phyloP scores from a whole-genome alignment of 768 basidiomycete genomes.

The Leccinum variicolor region DNA sequence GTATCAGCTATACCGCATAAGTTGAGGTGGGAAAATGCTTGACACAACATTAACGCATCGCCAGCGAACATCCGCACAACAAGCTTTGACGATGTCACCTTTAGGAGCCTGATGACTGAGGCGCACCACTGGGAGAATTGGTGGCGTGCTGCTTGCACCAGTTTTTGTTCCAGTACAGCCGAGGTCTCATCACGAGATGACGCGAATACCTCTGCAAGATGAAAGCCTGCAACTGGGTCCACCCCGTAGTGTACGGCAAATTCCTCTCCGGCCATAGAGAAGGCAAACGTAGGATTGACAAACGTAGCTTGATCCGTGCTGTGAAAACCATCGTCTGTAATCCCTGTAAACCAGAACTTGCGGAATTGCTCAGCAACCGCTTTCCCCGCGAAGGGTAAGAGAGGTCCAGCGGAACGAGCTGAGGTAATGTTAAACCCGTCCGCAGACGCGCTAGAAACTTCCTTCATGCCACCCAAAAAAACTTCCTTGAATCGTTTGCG shows the following conservation, averaged over 20 bases:
- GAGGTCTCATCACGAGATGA: constrained; percentile 1
- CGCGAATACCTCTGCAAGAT: constrained; percentile 28
- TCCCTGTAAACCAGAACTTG: constrained; percentile 24
- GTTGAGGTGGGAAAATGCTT: constrained; percentile 18
- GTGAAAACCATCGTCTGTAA: constrained; percentile 24
- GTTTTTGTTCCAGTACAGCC: constrained; percentile 11
- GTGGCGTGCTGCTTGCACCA: constrained; percentile 15
- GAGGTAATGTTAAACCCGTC: constrained; percentile 4
- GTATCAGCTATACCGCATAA: constrained; percentile 10
- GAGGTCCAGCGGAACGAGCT: constrained; percentile 28
- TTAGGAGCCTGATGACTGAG: constrained; percentile 16
- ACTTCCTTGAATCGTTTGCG: constrained; percentile 12
- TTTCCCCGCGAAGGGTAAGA: constrained; percentile 9
- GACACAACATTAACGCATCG: constrained; percentile 28
- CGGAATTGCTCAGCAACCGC: constrained; percentile 19
- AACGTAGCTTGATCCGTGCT: constrained; percentile 8
- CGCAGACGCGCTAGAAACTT: not conserved
- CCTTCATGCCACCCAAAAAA: constrained; percentile 22
- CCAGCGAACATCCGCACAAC: constrained; percentile 30
- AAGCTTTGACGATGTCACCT: constrained; percentile 4
- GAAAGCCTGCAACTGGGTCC: constrained; percentile 30
- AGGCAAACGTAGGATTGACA: constrained; percentile 31
- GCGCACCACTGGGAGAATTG: constrained; percentile 30
- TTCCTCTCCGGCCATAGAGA: constrained; percentile 19
- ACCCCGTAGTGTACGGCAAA: constrained; percentile 29